Evolutionary conservation across 108 stramenopile species (phyloP).

Genomic region (Licmophora abbreviata): DNA sequence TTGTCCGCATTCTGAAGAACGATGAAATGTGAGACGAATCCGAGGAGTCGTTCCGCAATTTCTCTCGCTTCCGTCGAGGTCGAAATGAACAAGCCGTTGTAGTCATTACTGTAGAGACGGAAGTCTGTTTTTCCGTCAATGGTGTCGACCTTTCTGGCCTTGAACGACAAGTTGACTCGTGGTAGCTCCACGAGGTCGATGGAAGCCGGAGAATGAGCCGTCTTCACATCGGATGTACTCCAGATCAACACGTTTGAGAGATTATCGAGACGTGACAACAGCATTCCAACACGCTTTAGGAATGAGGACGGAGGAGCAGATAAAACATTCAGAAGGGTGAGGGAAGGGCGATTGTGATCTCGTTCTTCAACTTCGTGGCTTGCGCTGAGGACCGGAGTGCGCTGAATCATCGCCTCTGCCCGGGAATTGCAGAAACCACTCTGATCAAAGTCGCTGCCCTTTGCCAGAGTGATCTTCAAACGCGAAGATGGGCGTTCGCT

Average conservation of each 20-base stretch:
- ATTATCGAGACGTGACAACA: conserved; percentile 89
- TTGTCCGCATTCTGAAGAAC: conserved; percentile 91
- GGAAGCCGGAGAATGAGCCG: conserved; percentile 59
- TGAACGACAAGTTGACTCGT: conserved; percentile 90
- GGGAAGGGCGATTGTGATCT: conserved; percentile 53
- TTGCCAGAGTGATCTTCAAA: conserved; percentile 61
- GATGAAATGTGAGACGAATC: conserved; percentile 83
- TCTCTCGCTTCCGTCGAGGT: conserved; percentile 70
- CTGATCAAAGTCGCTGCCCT: conserved; percentile 62
- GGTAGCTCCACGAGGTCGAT: conserved; percentile 94
- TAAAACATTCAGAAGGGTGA: conserved; percentile 86
- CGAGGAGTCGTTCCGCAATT: conserved; percentile 75
- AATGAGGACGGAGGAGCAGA: conserved; percentile 78
- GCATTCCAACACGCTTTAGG: conserved; percentile 82
- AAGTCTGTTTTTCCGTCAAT: conserved; percentile 62
- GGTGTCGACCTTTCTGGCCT: conserved; percentile 56
- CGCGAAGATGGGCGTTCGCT: conserved; percentile 51
- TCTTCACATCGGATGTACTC: conserved; percentile 67
- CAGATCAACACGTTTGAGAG: conserved; percentile 93
- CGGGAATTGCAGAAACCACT: conserved; percentile 86
- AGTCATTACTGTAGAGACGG: conserved; percentile 89
- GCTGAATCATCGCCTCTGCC: conserved; percentile 77
- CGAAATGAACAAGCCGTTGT: conserved; percentile 93
- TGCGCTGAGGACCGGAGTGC: conserved; percentile 49
- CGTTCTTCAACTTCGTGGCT: conserved; percentile 33